Conservation (phyloP, 441 rosid species). For the Jatropha multifida region DNA sequence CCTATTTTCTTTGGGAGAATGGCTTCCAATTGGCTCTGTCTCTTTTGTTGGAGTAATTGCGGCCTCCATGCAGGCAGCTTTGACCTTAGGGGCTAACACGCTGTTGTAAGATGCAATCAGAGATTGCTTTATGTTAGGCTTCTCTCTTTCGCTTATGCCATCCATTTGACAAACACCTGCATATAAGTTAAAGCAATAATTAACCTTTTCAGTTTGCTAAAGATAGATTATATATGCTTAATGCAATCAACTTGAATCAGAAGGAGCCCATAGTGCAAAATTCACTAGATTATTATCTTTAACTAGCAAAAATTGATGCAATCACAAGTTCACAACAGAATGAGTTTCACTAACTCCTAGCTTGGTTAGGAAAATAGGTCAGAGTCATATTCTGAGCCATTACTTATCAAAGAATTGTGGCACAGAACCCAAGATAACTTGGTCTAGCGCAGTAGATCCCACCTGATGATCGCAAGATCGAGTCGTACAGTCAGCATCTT, state of each 20-base stretch:
- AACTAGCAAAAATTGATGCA: too few species aligned
- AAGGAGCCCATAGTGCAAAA: not conserved
- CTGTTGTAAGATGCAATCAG: conserved; percentile 52
- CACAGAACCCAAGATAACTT: too few species aligned
- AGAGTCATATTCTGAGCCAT: too few species aligned
- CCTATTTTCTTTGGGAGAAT: conserved; percentile 23
- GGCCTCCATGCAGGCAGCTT: conserved; percentile 43
- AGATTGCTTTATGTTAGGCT: conserved; percentile 59
- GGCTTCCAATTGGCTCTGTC: conserved; percentile 22
- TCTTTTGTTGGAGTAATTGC: conserved; percentile 23
- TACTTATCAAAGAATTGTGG: too few species aligned
- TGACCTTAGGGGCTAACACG: conserved; percentile 60
- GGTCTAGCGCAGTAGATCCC: too few species aligned
- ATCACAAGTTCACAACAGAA: not conserved
- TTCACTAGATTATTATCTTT: too few species aligned
- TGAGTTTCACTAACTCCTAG: too few species aligned
- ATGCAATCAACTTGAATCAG: not conserved
- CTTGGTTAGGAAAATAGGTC: too few species aligned
- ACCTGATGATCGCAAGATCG: too few species aligned
- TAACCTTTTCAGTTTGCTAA: not conserved
- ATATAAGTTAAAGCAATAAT: not conserved
- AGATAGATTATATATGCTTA: not conserved
- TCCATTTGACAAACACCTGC: conserved; percentile 66
- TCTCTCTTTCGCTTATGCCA: conserved; percentile 54
- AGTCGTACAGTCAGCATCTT: too few species aligned